Conservation (phyloP, 1,284 basidiomycete species). For the Puccinia hordei region DNA sequence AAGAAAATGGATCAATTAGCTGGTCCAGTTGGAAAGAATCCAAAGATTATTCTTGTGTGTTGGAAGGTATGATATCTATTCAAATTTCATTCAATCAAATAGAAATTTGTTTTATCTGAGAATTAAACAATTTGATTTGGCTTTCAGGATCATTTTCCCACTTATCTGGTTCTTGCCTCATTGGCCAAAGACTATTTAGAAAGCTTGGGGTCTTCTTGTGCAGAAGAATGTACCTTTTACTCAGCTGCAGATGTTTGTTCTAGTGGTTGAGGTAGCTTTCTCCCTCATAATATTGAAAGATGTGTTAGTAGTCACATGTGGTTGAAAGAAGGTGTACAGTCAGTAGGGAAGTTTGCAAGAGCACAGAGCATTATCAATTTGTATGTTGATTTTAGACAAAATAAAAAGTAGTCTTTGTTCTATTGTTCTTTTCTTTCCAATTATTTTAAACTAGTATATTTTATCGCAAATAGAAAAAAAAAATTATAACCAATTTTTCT, state of each 20-base stretch:
- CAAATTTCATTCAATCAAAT: not conserved
- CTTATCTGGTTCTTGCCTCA: not conserved
- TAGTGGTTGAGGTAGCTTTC: not conserved
- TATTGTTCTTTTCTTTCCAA: too few relatives aligned
- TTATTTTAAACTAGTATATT: too few relatives aligned
- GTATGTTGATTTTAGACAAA: not conserved
- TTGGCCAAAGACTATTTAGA: constrained; percentile 14
- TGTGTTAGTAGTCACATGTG: constrained; percentile 23
- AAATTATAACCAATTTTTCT: too few relatives aligned
- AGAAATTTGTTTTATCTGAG: not conserved
- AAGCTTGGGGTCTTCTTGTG: not conserved
- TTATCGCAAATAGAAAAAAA: too few relatives aligned
- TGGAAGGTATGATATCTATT: constrained; percentile 1
- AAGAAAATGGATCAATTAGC: constrained; percentile 9
- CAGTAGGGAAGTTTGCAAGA: not conserved
- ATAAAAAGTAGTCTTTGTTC: too few relatives aligned
- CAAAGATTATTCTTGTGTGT: not conserved
- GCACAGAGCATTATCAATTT: not conserved
- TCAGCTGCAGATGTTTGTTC: constrained; percentile 22
- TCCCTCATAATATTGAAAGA: not conserved
- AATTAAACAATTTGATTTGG: not conserved
- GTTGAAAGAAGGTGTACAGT: constrained; percentile 16
- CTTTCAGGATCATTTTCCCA: constrained; percentile 3
- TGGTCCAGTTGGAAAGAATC: not conserved
- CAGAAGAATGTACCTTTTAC: constrained; percentile 21